Base-by-base conservation (phyloP, 768 basidiomycete species). In the Boletus pseudopeckii region DNA sequence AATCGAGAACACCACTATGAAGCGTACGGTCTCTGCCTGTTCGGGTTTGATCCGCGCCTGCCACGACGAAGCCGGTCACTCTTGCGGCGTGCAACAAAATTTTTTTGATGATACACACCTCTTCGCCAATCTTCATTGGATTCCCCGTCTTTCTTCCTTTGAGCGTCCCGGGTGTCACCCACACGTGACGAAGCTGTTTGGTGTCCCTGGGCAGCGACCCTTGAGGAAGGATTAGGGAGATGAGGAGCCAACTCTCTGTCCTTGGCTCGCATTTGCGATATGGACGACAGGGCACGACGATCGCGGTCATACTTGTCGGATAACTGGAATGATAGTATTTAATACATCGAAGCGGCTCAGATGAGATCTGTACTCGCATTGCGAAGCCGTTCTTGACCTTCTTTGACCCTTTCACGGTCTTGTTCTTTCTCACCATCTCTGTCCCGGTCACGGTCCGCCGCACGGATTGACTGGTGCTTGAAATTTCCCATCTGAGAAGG, bases 401-500 rank as follows among this genome's bases (percentile, higher is more conserved):
- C 88, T 64, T 84, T 86, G 59, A 89, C 86, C 58, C 84, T 74
- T 64, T 89, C 78, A 7, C 78, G 77, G 46, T 81, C 80, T 49
- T 75, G 72, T 28, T 80, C 78, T 52, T 70, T 72, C 53, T 79
- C 85, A 8, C 68, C 65, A 22, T 82, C 70, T 50, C 63, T 66
- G 42, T 72, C 82, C 45, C 78, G 73, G 52, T 72, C 82, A 45
- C 85, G 80, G 67, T 89, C 88, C 40, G 74, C 77, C 15, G 81
- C 75, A 49, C 89, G 87, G 61, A 86, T 72, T 11, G 90, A 90
- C 60, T 93, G 91, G 64, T 92, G 91, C 66, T 90, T 89, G 71
- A 93, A 93, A 66, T 91, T 92, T 45, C 91, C 91, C 91, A 93
- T 93, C 73, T 92, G 90, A 34, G 91, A 90, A 26, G 90, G 88